Base-by-base conservation (phyloP, 768 basidiomycete genomes). In the Lactifluus subvellereus region DNA sequence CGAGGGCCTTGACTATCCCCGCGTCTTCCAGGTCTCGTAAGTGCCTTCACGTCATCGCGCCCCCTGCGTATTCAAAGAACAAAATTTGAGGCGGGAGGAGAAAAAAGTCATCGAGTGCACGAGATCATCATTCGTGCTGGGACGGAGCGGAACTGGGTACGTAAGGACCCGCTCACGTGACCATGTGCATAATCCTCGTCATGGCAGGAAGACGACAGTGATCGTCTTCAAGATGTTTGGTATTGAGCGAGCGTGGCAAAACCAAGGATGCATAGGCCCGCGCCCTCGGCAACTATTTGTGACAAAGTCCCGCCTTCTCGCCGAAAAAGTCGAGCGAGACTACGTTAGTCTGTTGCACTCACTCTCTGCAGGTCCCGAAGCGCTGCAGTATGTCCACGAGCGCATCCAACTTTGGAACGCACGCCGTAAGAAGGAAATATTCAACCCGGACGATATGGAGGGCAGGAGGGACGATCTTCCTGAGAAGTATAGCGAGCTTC, bases 171-270 rank as follows among this genome's bases (percentile, higher is more conserved):
- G 9, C 38, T 16, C 2, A 55, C 40, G n/a, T 51, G 35, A 16
- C 18, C 27, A 18, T 18, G 14, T 38, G n/a, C 27, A 16, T 47
- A 32, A 45, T 22, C 20, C 6, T 22, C 9, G 1, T 13, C 27
- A 5, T 66, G 37, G 30, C 38, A 88, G 88, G 0, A 89, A 89
- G 78, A 89, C 86, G 0, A 89, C 88, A 0, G 85, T 87, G 0
- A 88, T 90, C 80, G 74, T 90, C 1, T 87, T 85, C 75, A 89
- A 87, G 71, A 89, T 90, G 80, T 76, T 89, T 2, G 79, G 81
- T 1, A 82, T 88, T 7, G 84, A 89, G 66, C 74, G 80, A n/a
- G 77, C 81, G 2, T 85, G 79, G 73, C 71, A 80, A 43, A 62
- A 76, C 30, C 71, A 74, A 27, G 71, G 71, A 10, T 74, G 70